Evolutionary conservation across 352 stramenopile genomes (phyloP).

Genomic region (Phytophthora macrochlamydospora): DNA sequence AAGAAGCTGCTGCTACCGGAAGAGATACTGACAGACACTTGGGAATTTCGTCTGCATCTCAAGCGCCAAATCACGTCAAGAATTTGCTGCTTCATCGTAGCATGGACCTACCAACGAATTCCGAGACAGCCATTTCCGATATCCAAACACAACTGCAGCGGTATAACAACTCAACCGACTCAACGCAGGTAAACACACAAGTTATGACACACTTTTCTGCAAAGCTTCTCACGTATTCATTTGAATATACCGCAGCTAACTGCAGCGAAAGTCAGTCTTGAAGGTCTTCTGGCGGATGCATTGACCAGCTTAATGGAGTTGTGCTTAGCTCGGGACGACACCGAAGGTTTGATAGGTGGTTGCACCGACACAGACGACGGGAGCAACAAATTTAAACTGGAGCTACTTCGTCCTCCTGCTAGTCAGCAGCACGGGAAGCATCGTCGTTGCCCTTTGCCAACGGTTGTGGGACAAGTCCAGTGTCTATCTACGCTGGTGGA

Average conservation of each 20-base stretch:
- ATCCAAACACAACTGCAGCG: slow-evolving; percentile 39
- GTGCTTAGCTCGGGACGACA: slow-evolving; percentile 13
- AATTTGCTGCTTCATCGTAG: slow-evolving; percentile 61
- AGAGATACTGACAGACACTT: slow-evolving; percentile 9
- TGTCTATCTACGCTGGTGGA: slow-evolving; percentile 50
- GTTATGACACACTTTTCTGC: not conserved
- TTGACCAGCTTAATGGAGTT: slow-evolving; percentile 38
- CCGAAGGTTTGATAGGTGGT: slow-evolving; percentile 4
- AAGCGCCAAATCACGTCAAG: slow-evolving; percentile 56
- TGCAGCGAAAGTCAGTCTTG: slow-evolving; percentile 39
- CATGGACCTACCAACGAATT: slow-evolving; percentile 4
- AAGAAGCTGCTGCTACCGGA: slow-evolving; percentile 2
- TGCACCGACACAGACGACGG: not conserved
- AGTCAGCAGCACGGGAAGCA: slow-evolving; percentile 5
- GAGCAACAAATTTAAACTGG: slow-evolving; percentile 11
- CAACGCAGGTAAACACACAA: slow-evolving; percentile 33
- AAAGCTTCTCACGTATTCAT: not conserved
- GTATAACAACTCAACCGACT: slow-evolving; percentile 59
- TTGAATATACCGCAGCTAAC: slow-evolving; percentile 25
- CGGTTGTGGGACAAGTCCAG: slow-evolving; percentile 41
- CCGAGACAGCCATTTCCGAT: slow-evolving; percentile 2
- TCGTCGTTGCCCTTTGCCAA: slow-evolving; percentile 32
- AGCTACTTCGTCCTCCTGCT: slow-evolving; percentile 15
- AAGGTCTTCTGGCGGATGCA: slow-evolving; percentile 30
- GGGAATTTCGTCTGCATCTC: not conserved